These are phyloP conservation scores for Recurvomyces mirabilis DNA, from an alignment of 495 filamentous ascomycete species.

Conservation along the genomic window DNA sequence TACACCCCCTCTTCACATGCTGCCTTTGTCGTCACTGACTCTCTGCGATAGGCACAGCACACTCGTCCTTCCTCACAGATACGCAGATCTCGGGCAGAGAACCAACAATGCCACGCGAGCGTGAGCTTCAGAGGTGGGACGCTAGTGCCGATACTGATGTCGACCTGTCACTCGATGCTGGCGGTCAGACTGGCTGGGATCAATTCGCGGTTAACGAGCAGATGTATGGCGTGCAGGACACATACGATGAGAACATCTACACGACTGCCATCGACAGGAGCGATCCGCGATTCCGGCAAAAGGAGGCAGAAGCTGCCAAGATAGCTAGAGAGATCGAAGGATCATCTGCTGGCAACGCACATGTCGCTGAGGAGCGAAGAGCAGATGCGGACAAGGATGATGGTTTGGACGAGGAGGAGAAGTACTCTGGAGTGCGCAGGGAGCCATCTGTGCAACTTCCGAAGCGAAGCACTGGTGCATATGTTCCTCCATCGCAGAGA, in stretches of 20 bases:
- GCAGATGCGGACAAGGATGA: constrained; percentile 43
- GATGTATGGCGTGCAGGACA: constrained; percentile 72
- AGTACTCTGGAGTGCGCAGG: constrained; percentile 84
- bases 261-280: constrained; percentile 79
- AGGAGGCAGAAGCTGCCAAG: constrained; percentile 62
- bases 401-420: constrained; percentile 78
- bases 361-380: constrained; percentile 65
- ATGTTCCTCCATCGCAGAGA: constrained; percentile 78
- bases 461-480: constrained; percentile 53
- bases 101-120: constrained; percentile 45
- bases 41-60: constrained; percentile 1
- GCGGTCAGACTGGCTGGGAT: constrained; percentile 53
- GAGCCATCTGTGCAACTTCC: constrained; percentile 58
- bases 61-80: constrained; percentile 68
- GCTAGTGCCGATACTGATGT: constrained; percentile 48
- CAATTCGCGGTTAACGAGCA: constrained; percentile 87
- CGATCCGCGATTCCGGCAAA: constrained; percentile 67
- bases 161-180: constrained; percentile 58
- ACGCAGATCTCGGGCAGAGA: constrained; percentile 71
- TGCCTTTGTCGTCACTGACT: background rate
- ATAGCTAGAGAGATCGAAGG: constrained; percentile 86
- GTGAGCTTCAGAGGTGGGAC: constrained; percentile 76
- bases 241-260: constrained; percentile 89
- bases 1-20: background rate
- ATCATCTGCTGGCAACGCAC: constrained; percentile 54